Percentiles rank a stretch among this genome's conserved stretches.
Evolutionary conservation across 2,329 filamentous ascomycete genomes (phyloP).

Genomic region (Sordariomycetes sp.): DNA sequence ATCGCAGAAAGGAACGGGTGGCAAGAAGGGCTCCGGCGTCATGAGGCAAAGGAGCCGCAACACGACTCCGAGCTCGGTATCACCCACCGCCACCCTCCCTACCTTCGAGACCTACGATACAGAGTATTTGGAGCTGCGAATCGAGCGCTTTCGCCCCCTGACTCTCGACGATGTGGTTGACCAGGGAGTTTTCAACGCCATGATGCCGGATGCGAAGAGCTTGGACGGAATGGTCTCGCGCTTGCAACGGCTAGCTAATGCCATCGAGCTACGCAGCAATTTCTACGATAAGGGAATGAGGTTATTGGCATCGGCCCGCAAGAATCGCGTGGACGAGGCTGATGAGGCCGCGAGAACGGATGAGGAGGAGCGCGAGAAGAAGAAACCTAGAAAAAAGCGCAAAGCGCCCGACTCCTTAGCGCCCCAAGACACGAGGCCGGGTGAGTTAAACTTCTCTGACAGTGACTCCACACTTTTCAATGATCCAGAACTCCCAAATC

Average conservation of each 20-base stretch:
- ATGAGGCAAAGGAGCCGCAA: slow-evolving; percentile 65
- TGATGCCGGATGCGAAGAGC: slow-evolving; percentile 52
- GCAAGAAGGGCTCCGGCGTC: slow-evolving; percentile 52
- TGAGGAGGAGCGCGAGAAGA: slow-evolving; percentile 40
- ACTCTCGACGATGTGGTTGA: slow-evolving; percentile 63
- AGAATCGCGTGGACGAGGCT: slow-evolving; percentile 47
- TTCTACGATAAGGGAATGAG: slow-evolving; percentile 67
- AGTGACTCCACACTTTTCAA: neutral
- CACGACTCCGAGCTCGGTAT: slow-evolving; percentile 56
- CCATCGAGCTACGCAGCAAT: slow-evolving; percentile 55
- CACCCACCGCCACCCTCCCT: slow-evolving; percentile 35
- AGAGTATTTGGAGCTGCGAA: slow-evolving; percentile 56
- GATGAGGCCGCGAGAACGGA: slow-evolving; percentile 34
- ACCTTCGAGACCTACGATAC: slow-evolving; percentile 46
- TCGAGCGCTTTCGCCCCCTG: slow-evolving; percentile 46
- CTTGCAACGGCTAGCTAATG: slow-evolving; percentile 53
- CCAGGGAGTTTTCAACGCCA: slow-evolving; percentile 41
- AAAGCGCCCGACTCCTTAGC: slow-evolving; percentile 54
- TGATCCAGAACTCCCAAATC: neutral
- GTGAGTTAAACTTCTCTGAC: slow-evolving; percentile 13
- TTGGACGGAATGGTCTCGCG: slow-evolving; percentile 53
- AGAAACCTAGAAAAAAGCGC: slow-evolving; percentile 62
- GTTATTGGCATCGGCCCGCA: slow-evolving; percentile 54
- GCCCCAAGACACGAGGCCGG: slow-evolving; percentile 36
- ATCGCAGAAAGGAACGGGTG: slow-evolving; percentile 46